Evolutionary conservation across 75 land plant species (phyloP).

Genomic region (Picea sitchensis): DNA sequence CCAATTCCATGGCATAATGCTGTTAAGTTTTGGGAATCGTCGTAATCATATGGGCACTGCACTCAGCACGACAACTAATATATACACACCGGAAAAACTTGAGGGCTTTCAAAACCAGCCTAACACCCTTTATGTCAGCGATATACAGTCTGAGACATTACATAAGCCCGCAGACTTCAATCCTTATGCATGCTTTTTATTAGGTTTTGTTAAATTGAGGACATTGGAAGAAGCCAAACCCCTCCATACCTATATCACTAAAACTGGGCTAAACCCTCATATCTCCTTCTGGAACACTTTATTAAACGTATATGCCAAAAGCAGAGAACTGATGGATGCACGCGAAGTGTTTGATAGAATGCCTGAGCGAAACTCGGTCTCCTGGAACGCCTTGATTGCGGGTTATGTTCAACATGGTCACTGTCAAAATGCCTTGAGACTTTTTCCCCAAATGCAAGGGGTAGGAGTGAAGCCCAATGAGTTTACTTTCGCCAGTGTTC

Average conservation of each 20-base stretch:
- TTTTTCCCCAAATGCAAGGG: constrained; percentile 34
- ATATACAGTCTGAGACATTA: not conserved
- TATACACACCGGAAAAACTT: not conserved
- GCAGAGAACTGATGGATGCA: constrained; percentile 23
- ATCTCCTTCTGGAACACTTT: constrained; percentile 42
- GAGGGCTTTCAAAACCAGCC: not conserved
- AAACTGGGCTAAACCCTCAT: constrained; percentile 24
- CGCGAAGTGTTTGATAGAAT: constrained; percentile 31
- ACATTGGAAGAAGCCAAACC: constrained; percentile 12
- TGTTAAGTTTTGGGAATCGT: not conserved
- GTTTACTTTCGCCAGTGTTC: constrained; percentile 42
- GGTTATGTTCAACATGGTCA: constrained; percentile 30
- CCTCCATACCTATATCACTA: constrained; percentile 36
- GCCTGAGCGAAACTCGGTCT: constrained; percentile 41
- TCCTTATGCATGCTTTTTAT: not conserved
- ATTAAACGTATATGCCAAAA: constrained; percentile 58
- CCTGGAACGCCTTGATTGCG: constrained; percentile 61
- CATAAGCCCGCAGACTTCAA: not conserved
- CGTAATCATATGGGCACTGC: not conserved
- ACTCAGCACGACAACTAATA: not conserved
- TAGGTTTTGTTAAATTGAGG: not conserved
- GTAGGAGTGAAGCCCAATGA: constrained; percentile 40
- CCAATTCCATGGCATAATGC: not conserved
- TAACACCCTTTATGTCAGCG: not conserved
- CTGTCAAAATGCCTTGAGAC: constrained; percentile 25